phyloP scores from a whole-genome alignment of 768 basidiomycete species.

The Leccinum variicolor region DNA sequence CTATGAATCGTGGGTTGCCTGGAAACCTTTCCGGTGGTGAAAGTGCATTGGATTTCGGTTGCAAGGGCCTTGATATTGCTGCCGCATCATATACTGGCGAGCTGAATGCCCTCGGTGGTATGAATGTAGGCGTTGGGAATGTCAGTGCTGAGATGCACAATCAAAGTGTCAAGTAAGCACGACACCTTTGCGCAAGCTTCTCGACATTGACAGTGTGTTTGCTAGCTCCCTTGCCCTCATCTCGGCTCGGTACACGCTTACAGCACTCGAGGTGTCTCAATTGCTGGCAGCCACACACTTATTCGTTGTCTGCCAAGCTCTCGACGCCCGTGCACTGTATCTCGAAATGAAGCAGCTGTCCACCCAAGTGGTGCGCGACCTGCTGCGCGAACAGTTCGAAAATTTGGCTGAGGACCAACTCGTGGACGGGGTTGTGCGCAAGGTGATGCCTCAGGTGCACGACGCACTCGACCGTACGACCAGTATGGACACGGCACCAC shows the following conservation, averaged over 20 bases:
- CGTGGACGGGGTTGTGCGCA: conserved; percentile 16
- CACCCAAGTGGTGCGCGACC: conserved; percentile 18
- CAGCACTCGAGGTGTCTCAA: conserved; percentile 74
- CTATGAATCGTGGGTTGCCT: conserved; percentile 74
- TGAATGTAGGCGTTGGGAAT: conserved; percentile 80
- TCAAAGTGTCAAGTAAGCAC: conserved; percentile 80
- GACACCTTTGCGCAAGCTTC: neutral
- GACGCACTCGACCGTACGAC: conserved; percentile 62
- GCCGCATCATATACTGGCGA: conserved; percentile 80
- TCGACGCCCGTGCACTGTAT: conserved; percentile 79
- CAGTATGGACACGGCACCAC: conserved; percentile 63
- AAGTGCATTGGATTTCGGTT: conserved; percentile 78
- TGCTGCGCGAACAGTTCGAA: conserved; percentile 13
- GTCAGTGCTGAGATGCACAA: conserved; percentile 93
- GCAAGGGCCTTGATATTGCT: conserved; percentile 83
- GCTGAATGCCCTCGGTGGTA: conserved; percentile 68
- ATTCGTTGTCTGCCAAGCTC: conserved; percentile 76
- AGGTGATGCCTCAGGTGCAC: conserved; percentile 40
- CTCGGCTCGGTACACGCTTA: conserved; percentile 76
- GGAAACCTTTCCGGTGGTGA: conserved; percentile 78
- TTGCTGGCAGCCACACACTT: conserved; percentile 73
- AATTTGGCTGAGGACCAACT: conserved; percentile 9
- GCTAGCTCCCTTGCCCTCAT: conserved; percentile 77
- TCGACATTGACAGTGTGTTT: neutral
- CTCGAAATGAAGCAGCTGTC: conserved; percentile 49